Conservation (phyloP, 1,284 basidiomycete species). For the Rhodotorula glutinis region DNA sequence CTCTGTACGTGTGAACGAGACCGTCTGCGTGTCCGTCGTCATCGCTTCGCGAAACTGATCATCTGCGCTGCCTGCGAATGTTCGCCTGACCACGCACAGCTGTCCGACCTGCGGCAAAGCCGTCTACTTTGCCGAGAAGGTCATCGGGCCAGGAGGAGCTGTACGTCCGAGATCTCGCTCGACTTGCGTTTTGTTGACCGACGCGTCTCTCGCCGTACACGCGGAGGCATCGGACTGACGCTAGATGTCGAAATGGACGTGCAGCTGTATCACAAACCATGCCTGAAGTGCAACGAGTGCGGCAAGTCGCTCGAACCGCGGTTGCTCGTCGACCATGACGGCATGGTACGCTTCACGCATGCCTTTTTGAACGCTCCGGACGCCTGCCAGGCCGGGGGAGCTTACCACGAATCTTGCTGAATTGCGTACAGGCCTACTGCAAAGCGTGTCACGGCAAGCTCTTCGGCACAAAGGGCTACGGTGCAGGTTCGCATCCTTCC, state of each 20-base stretch:
- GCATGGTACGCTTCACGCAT: conserved; percentile 40
- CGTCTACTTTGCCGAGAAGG: conserved; percentile 52
- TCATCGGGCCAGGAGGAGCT: conserved; percentile 49
- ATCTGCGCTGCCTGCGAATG: background rate
- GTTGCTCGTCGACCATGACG: conserved; percentile 49
- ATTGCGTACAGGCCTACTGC: conserved; percentile 29
- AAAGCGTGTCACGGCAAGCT: conserved; percentile 23
- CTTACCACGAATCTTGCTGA: no score
- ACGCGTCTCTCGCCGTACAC: background rate
- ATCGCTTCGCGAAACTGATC: background rate
- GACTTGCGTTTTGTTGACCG: background rate
- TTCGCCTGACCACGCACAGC: conserved; percentile 3
- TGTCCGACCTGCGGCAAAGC: conserved; percentile 48
- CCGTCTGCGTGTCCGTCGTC: background rate
- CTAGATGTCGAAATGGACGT: no score
- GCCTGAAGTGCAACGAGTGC: conserved; percentile 50
- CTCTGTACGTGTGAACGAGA: background rate
- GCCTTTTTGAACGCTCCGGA: background rate
- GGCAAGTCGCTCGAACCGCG: conserved; percentile 50
- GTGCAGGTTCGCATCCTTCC: conserved; percentile 17
- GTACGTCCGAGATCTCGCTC: conserved; percentile 37
- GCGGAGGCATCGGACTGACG: background rate
- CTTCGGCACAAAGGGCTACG: conserved; percentile 34
- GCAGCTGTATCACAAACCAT: conserved; percentile 52
- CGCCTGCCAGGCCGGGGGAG: no score